Evolutionary conservation across 805 yeast species (phyloP), one percentile per base, ranked within the genome.

Genomic region (Myxozyma mucilagina): DNA sequence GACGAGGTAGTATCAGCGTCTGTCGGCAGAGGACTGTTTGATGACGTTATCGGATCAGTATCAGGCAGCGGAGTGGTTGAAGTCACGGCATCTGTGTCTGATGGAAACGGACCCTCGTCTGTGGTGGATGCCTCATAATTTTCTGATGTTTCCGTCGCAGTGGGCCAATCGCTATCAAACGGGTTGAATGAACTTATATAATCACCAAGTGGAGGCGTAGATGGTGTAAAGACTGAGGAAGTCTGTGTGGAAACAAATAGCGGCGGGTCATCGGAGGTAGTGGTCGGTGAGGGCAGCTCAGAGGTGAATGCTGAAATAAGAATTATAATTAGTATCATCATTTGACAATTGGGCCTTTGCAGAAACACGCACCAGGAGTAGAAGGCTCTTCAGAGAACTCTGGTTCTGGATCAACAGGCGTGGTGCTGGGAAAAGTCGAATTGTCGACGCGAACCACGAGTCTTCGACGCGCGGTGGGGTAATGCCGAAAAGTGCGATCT

Each of bases 381-480:
- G 51, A 24, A 4, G 54, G 31, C 31, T 14, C 13, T 20, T 41
- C 24, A 36, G 16, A 29, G 36, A n/a, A 36, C 11, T 39, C 14
- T 16, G 18, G 32, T 11, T 10, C 45, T 20, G 44, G 41, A 44
- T 49, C 55, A 35, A 45, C 18, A 35, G 16, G 13, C 38, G 41
- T 13, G 36, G 60, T 44, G 42, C 42, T n/a, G 18, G 47, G 8
- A 20, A 42, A 48, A 35, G 56, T 45, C 20, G 59, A 50, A 43
- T 56, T 44, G 29, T 55, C 54, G 44, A 51, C 59, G 49, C 58
- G 63, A 10, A 55, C 59, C 44, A 60, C 59, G 16, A 44, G 42
- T 9, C 63, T 41, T 9, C 55, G 59, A 7, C 51, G 52, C 16
- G 34, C 54, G 16, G 47, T 47, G n/a, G 59, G 53, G 31, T 42